Evolutionary conservation across 1,139 yeast genomes (phyloP).

Genomic region (Hemisphaericaspora lyxosophila): DNA sequence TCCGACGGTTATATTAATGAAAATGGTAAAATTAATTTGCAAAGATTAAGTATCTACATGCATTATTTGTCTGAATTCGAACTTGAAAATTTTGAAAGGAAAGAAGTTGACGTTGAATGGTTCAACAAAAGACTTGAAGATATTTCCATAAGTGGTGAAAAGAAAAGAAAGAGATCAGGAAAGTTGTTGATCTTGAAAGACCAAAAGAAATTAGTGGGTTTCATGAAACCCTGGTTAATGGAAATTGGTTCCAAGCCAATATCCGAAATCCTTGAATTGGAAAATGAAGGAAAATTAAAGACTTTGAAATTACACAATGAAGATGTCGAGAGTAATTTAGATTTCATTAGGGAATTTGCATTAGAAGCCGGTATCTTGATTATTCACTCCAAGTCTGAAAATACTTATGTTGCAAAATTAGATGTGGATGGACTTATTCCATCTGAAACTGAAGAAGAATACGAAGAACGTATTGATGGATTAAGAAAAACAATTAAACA

Average conservation of each 20-base stretch:
- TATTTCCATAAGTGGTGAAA: conserved; percentile 71
- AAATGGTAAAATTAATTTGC: conserved; percentile 74
- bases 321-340: conserved; percentile 49
- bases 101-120: conserved; percentile 88
- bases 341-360: conserved; percentile 62
- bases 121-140: conserved; percentile 81
- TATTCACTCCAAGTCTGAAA: conserved; percentile 57
- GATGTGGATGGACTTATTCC: conserved; percentile 76
- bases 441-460: conserved; percentile 63
- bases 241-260: conserved; percentile 34
- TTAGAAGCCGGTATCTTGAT: conserved; percentile 65
- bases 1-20: conserved; percentile 86
- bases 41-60: conserved; percentile 73
- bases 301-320: conserved; percentile 48
- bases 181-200: conserved; percentile 66
- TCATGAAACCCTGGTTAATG: conserved; percentile 68
- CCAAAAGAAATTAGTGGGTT: conserved; percentile 65
- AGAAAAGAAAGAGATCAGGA: conserved; percentile 64
- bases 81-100: conserved; percentile 75
- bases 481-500: conserved; percentile 51
- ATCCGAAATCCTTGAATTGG: conserved; percentile 31
- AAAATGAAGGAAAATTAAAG: conserved; percentile 48
- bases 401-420: conserved; percentile 56
- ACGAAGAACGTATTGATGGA: conserved; percentile 46
- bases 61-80: conserved; percentile 69